Evolutionary conservation across 139 green algal genomes (phyloP), one percentile per base, ranked within the genome.

Genomic region (Chlamydomonas asymmetrica): DNA sequence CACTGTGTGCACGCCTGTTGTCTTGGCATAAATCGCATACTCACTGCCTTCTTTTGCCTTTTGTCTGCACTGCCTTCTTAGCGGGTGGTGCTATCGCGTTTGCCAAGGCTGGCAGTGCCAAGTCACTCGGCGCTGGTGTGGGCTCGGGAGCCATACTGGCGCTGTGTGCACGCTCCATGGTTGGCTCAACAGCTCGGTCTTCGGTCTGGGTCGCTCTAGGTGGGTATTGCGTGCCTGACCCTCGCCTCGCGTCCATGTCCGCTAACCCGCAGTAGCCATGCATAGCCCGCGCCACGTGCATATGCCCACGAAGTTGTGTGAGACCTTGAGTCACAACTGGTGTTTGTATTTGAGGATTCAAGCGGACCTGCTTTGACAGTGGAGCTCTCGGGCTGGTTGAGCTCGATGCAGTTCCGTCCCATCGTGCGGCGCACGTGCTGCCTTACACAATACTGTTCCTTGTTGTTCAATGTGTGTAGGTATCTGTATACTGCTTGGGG

Each of bases 81-180:
- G 63, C 63, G 43, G 43, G 27, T 41, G 68, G 68, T 31, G 39
- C 29, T 0, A n/a, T 63, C 4, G 76, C 49, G 34, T 82, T 70
- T 22, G 39, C 32, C 1, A 71, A 71, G 38, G 67, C 66, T 39
- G 49, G 76, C 41, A 77, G 68, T 39, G 43, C 48, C 48, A 73
- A 67, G 61, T 61, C 29, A 4, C 68, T 82, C 61, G 62, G 62
- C 0, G 76, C 61, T 3, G 62, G 50, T n/a, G 20, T 41, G 27
- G 65, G 59, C 9, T 68, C 52, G 6, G 61, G 68, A 9, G 49
- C 77, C 25, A 76, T 82, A 5, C 60, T 77, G 34, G 68, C 1
- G 22, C 76, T 82, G 49, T 69, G 67, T 32, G 76, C 62, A 8
- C 67, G 76, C 1, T 57, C 61, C 50, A 82, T 82, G 76, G 41